phyloP scores from a whole-genome alignment of 106 monocot genomes.

The Allium fistulosum region DNA sequence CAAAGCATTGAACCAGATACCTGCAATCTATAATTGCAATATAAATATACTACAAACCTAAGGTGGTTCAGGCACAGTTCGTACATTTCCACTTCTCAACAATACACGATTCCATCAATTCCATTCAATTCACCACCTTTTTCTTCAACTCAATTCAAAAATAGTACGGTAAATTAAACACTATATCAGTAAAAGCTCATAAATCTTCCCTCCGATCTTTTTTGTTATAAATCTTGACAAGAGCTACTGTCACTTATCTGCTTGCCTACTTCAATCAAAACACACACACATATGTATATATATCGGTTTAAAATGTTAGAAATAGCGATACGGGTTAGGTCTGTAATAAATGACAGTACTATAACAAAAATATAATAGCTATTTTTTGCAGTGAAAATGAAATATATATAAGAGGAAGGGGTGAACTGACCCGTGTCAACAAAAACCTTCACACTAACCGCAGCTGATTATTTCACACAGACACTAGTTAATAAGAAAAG shows the following conservation, averaged over 20 bases:
- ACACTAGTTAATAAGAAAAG: not conserved
- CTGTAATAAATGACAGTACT: too few relatives aligned
- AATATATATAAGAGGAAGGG: too few relatives aligned
- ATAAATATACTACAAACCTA: conserved; percentile 5
- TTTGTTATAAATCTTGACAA: not conserved
- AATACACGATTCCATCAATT: conserved; percentile 10
- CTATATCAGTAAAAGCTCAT: conserved; percentile 6
- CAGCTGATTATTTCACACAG: too few relatives aligned
- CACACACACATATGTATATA: too few relatives aligned
- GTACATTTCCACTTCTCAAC: conserved; percentile 10
- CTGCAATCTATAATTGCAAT: conserved; percentile 9
- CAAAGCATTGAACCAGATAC: conserved; percentile 7
- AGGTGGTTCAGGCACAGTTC: conserved; percentile 2
- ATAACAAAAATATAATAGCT: too few relatives aligned
- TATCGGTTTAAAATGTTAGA: too few relatives aligned
- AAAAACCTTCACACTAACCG: too few relatives aligned
- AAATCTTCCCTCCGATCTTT: not conserved
- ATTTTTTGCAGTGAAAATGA: too few relatives aligned
- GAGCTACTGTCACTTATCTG: too few relatives aligned
- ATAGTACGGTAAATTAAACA: not conserved
- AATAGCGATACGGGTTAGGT: too few relatives aligned
- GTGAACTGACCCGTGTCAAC: too few relatives aligned
- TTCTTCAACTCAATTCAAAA: conserved; percentile 2
- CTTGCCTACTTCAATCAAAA: too few relatives aligned
- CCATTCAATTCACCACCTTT: conserved; percentile 6